These are phyloP conservation scores for Kodamaea restingae DNA, from an alignment of 805 yeast species.

Conservation along the genomic window DNA sequence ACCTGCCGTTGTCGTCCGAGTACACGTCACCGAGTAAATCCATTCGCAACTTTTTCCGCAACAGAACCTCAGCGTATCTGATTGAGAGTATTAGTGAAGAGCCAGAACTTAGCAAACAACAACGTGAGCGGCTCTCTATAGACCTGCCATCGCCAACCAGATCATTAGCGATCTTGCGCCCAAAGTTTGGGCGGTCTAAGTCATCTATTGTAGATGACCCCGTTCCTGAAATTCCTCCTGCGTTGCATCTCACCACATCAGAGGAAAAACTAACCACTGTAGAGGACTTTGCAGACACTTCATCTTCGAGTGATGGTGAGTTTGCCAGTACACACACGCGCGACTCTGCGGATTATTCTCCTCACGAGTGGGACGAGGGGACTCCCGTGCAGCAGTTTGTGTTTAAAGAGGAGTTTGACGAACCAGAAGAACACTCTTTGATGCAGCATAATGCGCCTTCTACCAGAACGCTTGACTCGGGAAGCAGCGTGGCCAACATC, in stretches of 20 bases:
- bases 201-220: conserved; percentile 14
- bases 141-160: conserved; percentile 8
- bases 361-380: background rate
- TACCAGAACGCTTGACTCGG: conserved; percentile 5
- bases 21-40: conserved; percentile 26
- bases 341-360: background rate
- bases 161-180: conserved; percentile 14
- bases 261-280: conserved; percentile 18
- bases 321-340: background rate
- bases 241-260: background rate
- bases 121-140: conserved; percentile 7
- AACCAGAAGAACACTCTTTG: background rate
- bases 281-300: conserved; percentile 41
- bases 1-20: conserved; percentile 10
- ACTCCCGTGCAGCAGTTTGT: conserved; percentile 15
- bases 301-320: conserved; percentile 12
- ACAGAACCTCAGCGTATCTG: conserved; percentile 21
- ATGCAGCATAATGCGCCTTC: conserved; percentile 1
- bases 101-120: conserved; percentile 12
- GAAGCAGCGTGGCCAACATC: conserved; percentile 2
- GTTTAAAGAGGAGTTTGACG: conserved; percentile 30
- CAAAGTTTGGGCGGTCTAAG: conserved; percentile 19
- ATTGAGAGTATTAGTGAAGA: conserved; percentile 22
- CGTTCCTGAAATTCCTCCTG: background rate
- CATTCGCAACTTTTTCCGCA: conserved; percentile 21